These are phyloP conservation scores for Fragaria iinumae DNA, from an alignment of 306 rosid genomes.

Conservation along the genomic window DNA sequence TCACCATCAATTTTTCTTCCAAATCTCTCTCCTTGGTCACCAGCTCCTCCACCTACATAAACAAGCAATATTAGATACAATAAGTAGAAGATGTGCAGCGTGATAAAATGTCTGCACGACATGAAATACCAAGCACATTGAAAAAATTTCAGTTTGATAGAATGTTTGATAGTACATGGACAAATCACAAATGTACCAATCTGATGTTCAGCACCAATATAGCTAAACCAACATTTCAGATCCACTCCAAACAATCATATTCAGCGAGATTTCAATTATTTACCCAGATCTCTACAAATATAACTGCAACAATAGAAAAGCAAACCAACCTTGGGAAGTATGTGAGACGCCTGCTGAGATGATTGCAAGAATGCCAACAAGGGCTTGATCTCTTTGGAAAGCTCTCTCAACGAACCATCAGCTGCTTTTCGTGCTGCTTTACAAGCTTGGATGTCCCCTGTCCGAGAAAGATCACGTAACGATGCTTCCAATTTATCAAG, in stretches of 20 bases:
- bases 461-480: constrained; percentile 78
- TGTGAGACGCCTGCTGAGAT: constrained; percentile 71
- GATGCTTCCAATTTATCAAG: constrained; percentile 90
- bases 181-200: neutral
- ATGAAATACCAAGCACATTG: neutral
- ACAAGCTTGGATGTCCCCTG: constrained; percentile 84
- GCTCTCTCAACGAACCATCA: constrained; percentile 78
- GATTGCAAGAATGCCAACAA: constrained; percentile 66
- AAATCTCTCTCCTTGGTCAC: constrained; percentile 77
- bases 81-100: neutral
- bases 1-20: constrained; percentile 75
- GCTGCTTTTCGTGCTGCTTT: constrained; percentile 88
- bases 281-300: neutral
- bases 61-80: constrained; percentile 19
- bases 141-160: no score
- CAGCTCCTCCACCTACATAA: constrained; percentile 81
- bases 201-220: neutral
- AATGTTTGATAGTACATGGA: neutral
- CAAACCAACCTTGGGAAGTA: constrained; percentile 72
- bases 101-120: neutral
- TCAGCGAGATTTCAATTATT: neutral
- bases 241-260: neutral
- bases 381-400: constrained; percentile 79
- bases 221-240: neutral
- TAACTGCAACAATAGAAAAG: constrained; percentile 13